These are phyloP conservation scores for Chlamydomonas sp. DNA, from an alignment of 139 green algal species.

Conservation along the genomic window DNA sequence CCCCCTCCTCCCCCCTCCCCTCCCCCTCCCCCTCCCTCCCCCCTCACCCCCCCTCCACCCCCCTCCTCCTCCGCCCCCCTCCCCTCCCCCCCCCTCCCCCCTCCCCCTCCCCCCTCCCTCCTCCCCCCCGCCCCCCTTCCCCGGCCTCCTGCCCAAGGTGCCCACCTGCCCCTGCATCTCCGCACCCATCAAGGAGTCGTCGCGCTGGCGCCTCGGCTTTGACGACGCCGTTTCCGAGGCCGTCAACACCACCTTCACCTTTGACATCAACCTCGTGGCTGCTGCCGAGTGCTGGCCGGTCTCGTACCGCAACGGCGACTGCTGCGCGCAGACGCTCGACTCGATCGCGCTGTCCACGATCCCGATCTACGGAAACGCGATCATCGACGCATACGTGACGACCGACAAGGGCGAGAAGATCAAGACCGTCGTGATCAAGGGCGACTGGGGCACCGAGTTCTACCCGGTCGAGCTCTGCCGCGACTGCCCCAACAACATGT, in stretches of 20 bases:
- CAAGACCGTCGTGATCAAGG: neutral
- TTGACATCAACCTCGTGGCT: neutral
- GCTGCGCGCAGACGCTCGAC: conserved; percentile 27
- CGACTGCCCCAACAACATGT: neutral
- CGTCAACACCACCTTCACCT: neutral
- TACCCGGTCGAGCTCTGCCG: neutral
- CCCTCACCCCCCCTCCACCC: neutral
- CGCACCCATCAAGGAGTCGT: conserved; percentile 17
- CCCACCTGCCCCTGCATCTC: conserved; percentile 24
- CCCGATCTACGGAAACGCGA: neutral
- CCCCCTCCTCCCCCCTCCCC: conserved; percentile 16
- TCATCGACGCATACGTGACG: neutral
- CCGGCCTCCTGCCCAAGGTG: neutral
- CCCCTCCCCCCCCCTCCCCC: neutral
- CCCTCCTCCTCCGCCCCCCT: neutral
- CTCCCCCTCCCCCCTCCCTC: conserved; percentile 1
- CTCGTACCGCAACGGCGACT: conserved; percentile 26
- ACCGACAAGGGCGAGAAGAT: conserved; percentile 2
- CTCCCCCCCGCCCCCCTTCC: conserved; percentile 5
- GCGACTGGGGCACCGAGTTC: conserved; percentile 2
- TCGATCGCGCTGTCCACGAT: conserved; percentile 5
- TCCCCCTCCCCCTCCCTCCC: conserved; percentile 16
- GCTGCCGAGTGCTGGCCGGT: conserved; percentile 1
- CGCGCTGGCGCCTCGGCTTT: conserved; percentile 21
- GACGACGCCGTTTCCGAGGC: neutral